phyloP scores from a whole-genome alignment of 768 basidiomycete species.

The Pseudohyphozyma bogoriensis region DNA sequence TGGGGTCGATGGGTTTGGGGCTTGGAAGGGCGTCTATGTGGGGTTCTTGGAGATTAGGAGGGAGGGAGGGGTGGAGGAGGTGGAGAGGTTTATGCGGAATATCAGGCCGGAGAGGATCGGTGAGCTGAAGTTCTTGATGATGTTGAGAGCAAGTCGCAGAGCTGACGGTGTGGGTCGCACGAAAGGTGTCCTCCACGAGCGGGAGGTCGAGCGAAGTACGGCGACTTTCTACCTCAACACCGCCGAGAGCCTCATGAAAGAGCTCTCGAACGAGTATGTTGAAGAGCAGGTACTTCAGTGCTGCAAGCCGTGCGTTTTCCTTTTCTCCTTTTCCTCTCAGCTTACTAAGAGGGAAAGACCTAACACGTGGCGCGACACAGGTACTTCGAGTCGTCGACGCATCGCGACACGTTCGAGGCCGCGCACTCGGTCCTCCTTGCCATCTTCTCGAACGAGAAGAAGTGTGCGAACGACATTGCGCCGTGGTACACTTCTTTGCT shows the following conservation, averaged over 20 bases:
- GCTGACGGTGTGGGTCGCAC: slow-evolving; percentile 5
- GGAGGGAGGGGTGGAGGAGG: slow-evolving; percentile 31
- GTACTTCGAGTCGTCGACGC: slow-evolving; percentile 48
- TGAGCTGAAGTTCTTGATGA: neutral
- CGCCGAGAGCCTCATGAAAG: slow-evolving; percentile 65
- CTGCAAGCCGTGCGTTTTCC: slow-evolving; percentile 52
- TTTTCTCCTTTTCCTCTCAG: slow-evolving; percentile 7
- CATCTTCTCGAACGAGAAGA: slow-evolving; percentile 52
- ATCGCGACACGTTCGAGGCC: slow-evolving; percentile 74
- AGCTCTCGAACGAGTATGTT: slow-evolving; percentile 49
- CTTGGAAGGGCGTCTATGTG: slow-evolving; percentile 66
- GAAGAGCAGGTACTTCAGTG: slow-evolving; percentile 51
- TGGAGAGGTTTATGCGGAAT: slow-evolving; percentile 6
- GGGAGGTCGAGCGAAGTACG: slow-evolving; percentile 37
- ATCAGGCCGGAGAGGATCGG: neutral
- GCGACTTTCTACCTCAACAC: slow-evolving; percentile 59
- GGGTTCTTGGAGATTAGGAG: slow-evolving; percentile 64
- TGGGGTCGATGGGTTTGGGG: slow-evolving; percentile 58
- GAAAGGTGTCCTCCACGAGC: neutral
- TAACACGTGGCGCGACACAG: slow-evolving; percentile 39
- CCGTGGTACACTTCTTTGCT: slow-evolving; percentile 66
- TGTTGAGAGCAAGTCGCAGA: slow-evolving; percentile 27
- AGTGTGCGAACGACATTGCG: slow-evolving; percentile 50
- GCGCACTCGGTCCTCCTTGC: slow-evolving; percentile 75
- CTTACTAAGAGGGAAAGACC: too few species aligned